Evolutionary conservation across 805 yeast genomes (phyloP).

Genomic region (Saccharomycopsis synnaedendra): DNA sequence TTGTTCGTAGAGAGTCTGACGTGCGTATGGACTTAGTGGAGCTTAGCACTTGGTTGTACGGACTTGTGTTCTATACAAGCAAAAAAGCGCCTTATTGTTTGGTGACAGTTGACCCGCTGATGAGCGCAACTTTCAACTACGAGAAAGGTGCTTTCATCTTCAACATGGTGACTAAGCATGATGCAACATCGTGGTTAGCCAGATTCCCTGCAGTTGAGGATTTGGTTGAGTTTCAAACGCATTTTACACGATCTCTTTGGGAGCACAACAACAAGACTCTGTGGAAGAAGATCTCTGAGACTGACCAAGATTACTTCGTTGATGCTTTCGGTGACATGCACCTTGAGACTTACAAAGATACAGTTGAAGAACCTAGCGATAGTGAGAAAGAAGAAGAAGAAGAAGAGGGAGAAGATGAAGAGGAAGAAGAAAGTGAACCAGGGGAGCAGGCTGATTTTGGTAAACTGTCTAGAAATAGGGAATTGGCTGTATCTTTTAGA

Average conservation of each 20-base stretch:
- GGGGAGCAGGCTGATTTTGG: not conserved
- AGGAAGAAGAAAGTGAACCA: not conserved
- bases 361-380: slow-evolving; percentile 22
- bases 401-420: slow-evolving; percentile 21
- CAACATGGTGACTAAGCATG: slow-evolving; percentile 33
- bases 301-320: slow-evolving; percentile 44
- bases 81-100: slow-evolving; percentile 16
- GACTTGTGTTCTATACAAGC: slow-evolving; percentile 31
- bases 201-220: slow-evolving; percentile 33
- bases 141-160: slow-evolving; percentile 49
- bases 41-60: slow-evolving; percentile 38
- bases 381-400: slow-evolving; percentile 29
- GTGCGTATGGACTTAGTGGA: slow-evolving; percentile 31
- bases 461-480: slow-evolving; percentile 35
- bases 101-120: slow-evolving; percentile 28
- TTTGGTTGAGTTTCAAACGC: slow-evolving; percentile 40
- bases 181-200: slow-evolving; percentile 51
- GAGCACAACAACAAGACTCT: slow-evolving; percentile 40
- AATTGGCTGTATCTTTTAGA: slow-evolving; percentile 57
- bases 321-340: slow-evolving; percentile 37
- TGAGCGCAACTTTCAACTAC: slow-evolving; percentile 59
- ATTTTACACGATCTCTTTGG: slow-evolving; percentile 45
- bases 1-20: slow-evolving; percentile 10
- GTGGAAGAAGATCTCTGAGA: slow-evolving; percentile 33
- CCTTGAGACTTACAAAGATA: slow-evolving; percentile 22